Percentiles rank a stretch among this genome's conserved stretches.
These are phyloP conservation scores for Trichocladium uniseriatum DNA, from an alignment of 495 filamentous ascomycete species.

Conservation along the genomic window DNA sequence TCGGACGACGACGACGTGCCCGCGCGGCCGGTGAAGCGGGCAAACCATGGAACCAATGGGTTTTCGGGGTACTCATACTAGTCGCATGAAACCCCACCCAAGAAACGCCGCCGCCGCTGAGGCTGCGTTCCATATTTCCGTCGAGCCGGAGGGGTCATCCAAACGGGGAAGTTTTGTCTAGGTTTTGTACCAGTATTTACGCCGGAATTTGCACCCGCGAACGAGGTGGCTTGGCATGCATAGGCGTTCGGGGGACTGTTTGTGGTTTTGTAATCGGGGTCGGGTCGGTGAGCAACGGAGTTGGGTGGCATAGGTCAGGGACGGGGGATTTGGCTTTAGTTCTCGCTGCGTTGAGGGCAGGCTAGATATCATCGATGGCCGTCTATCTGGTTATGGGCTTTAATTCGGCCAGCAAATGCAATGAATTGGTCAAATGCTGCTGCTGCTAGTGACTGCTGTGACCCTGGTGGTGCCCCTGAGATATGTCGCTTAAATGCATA, in stretches of 20 bases:
- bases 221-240: not conserved
- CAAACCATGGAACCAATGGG: conserved; percentile 19
- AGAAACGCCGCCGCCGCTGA: not conserved
- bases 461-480: not conserved
- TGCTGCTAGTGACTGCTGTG: not conserved
- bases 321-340: not conserved
- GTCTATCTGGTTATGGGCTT: not conserved
- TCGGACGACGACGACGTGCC: conserved; percentile 69
- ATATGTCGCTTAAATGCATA: not conserved
- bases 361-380: not conserved
- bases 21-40: conserved; percentile 47
- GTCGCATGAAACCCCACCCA: not conserved
- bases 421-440: not conserved
- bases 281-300: not conserved
- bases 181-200: not conserved
- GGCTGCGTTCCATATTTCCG: not conserved
- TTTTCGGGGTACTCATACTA: conserved; percentile 3
- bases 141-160: not conserved
- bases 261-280: not conserved
- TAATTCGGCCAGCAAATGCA: not conserved
- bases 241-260: not conserved
- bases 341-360: not conserved
- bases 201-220: not conserved
- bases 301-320: not conserved
- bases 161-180: not conserved